These are phyloP conservation scores for Carpinus fangiana DNA, from an alignment of 306 rosid species.

Conservation along the genomic window DNA sequence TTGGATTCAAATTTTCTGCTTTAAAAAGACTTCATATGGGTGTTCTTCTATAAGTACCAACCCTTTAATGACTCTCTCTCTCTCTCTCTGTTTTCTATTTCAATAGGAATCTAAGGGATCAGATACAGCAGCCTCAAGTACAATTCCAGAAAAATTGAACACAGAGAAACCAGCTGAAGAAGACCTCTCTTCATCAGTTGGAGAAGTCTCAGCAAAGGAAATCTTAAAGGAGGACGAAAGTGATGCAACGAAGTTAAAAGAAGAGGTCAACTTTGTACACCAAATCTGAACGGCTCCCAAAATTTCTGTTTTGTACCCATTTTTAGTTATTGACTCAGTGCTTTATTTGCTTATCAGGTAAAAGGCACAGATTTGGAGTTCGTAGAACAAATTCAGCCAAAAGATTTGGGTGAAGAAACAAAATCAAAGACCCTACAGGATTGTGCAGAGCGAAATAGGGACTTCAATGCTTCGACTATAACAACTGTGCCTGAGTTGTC, in stretches of 20 bases:
- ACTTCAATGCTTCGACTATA: constrained; percentile 7
- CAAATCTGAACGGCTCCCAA: neutral
- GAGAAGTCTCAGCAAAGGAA: constrained; percentile 2
- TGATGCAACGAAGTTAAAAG: neutral
- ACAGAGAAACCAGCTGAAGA: constrained; percentile 16
- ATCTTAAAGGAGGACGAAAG: constrained; percentile 19
- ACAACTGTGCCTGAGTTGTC: constrained; percentile 10
- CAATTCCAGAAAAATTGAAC: neutral
- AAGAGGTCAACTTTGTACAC: constrained; percentile 27
- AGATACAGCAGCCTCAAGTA: neutral
- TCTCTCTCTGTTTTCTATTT: neutral
- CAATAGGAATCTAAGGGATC: constrained; percentile 17
- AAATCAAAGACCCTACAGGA: constrained; percentile 19
- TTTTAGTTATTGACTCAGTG: neutral
- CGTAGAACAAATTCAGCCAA: constrained; percentile 20
- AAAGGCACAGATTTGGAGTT: constrained; percentile 14
- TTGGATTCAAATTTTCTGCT: neutral
- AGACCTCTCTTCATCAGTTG: constrained; percentile 18
- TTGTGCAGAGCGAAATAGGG: constrained; percentile 11
- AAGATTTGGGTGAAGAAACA: constrained; percentile 11
- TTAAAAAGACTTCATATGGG: neutral
- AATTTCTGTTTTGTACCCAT: neutral
- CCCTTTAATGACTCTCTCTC: no score
- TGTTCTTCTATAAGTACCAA: neutral
- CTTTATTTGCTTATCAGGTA: constrained; percentile 20